A percentile compares a stretch with the other conserved stretches of the same genome.
Evolutionary conservation across 768 basidiomycete species (phyloP).

Genomic region (Mycena kentingensis): DNA sequence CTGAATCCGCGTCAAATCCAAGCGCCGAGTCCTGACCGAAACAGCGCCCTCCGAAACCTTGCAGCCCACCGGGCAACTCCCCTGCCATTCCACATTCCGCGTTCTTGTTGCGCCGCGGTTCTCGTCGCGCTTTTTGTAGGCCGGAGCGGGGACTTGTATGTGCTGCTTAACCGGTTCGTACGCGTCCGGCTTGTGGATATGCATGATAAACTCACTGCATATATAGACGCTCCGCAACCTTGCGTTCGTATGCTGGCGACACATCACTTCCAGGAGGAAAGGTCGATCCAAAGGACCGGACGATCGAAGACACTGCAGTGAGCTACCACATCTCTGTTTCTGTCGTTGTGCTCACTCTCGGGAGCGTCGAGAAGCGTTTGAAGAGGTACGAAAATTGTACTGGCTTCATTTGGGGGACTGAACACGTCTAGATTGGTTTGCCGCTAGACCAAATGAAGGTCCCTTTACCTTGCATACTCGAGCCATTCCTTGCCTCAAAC

Average conservation of each 20-base stretch:
- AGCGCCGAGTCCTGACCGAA: not conserved
- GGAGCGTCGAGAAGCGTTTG: constrained; percentile 85
- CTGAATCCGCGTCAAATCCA: not conserved
- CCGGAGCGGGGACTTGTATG: constrained; percentile 79
- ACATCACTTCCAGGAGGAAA: constrained; percentile 89
- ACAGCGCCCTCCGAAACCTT: constrained; percentile 62
- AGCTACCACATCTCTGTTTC: not conserved
- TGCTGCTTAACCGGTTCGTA: constrained; percentile 79
- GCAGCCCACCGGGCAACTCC: constrained; percentile 49
- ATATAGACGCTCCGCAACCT: constrained; percentile 66
- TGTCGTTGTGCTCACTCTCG: not conserved
- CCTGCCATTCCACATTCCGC: constrained; percentile 47
- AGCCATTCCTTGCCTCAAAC: constrained; percentile 76
- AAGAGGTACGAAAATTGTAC: constrained; percentile 60
- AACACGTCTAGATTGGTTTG: constrained; percentile 69
- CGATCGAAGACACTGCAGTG: constrained; percentile 56
- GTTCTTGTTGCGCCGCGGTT: constrained; percentile 68
- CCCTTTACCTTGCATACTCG: constrained; percentile 74
- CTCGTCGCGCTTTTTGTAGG: constrained; percentile 86
- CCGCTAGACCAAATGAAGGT: constrained; percentile 69
- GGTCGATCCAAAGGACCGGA: constrained; percentile 65
- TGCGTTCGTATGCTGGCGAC: constrained; percentile 82
- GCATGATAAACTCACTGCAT: too few species aligned
- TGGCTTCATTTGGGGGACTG: not conserved
- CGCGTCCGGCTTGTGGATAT: too few species aligned